Base-by-base conservation (phyloP, 1,284 basidiomycete species). In the Ganoderma multipileum region DNA sequence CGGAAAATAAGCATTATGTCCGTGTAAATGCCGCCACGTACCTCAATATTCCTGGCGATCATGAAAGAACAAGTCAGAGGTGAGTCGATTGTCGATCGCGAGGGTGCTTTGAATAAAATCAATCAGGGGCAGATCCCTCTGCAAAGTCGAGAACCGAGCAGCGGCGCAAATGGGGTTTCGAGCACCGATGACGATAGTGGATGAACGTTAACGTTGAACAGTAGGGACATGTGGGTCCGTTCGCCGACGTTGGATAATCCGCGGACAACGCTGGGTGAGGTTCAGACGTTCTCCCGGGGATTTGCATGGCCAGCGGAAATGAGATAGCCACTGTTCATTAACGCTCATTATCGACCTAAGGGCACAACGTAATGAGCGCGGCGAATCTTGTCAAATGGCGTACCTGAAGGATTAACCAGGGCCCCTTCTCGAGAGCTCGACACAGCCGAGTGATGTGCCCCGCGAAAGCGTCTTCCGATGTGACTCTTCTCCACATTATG, bases 161-260 rank as follows among this genome's bases (percentile, higher is more conserved):
- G 57, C n/a, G 41, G 57, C 55, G 42, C 50, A 18, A 20, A 55
- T 33, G 64, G 52, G 50, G 39, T 52, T 61, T 66, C 54, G 59
- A 58, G 52, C 50, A 57, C 55, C 16, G 30, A 14, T 55, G 57
- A 8, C 20, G n/a, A 28, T 33, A 33, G 33, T 30, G 50, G 55
- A 47, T 18, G 44, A 28, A 38, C 39, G 41, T n/a, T n/a, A n/a
- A n/a, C n/a, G n/a, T n/a, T 18, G 44, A 28, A 38, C 39, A 33
- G 50, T 63, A 41, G 44, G 23, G 55, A 16, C 52, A 68, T 67
- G 66, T 67, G 60, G 66, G 66, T 70, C 66, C 66, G 63, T n/a
- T 47, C 41, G 12, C 28, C 28, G 42, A 47, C 9, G 42, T 1
- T 14, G 60, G 60, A 30, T 23, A 36, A 63, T 50, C 33, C 47